Evolutionary conservation across 148 eudicot genomes (phyloP), one percentile per base, ranked within the genome.

Genomic region (Beta vulgaris): DNA sequence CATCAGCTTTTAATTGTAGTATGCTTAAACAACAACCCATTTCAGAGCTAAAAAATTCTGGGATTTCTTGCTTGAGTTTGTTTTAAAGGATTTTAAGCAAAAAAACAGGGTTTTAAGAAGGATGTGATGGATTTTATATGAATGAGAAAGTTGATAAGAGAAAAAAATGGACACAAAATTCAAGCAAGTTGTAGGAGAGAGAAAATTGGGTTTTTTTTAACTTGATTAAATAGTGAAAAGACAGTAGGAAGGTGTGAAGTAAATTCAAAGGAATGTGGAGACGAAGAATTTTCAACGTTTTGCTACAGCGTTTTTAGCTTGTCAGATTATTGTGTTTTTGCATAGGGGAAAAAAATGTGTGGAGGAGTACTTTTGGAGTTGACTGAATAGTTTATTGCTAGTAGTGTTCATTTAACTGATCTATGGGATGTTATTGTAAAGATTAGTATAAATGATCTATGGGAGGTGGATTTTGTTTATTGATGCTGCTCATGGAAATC

Each of bases 21-120:
- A 79, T 85, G 83, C 97, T 88, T 74, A 81, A 81, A 79, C 88
- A 91, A 76, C 90, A 85, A 18, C 97, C 97, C 97, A 91, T 91
- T 6, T 28, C 0, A 28, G 13, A 62, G 26, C 40, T 35, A 11
- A 25, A 65, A 37, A 63, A 12, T 63, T 19, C 19, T 25, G 16
- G 7, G 35, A 2, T 36, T 63, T 36, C 19, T 35, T 7, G 40
- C 15, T 18, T 15, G n/a, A 64, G 28, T 23, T 64, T 66, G 46
- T 49, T 49, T 49, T 11, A 15, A 26, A 26, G 10, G 2, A 15
- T 0, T 13, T 5, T 28, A 10, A 40, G 1, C 11, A 25, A 40
- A 15, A 0, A 25, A 37, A 65, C 48, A 39, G 31, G 25, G 1
- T 39, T 39, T 0, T 25, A 35, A n/a, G 31, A 67, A 43, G 3